Conservation (phyloP, 164 flowering plant species). For the Tetrastigma voinierianum region DNA sequence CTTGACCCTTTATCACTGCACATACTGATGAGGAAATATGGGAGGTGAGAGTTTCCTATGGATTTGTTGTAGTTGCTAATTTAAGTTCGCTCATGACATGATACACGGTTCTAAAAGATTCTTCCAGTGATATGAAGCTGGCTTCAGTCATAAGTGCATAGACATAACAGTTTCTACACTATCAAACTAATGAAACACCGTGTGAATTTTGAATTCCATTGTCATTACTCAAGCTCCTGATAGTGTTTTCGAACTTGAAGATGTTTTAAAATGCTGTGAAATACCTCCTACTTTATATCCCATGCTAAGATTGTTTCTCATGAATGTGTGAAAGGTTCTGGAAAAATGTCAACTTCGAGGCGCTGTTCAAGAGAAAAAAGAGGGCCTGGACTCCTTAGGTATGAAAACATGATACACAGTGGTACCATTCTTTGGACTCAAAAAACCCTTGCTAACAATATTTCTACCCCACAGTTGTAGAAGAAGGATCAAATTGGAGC, state of each 20-base stretch:
- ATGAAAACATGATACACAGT: constrained; percentile 3
- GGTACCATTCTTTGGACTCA: background rate
- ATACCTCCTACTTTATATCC: no score
- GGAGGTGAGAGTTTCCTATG: constrained; percentile 45
- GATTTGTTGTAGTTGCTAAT: no score
- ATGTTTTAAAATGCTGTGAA: no score
- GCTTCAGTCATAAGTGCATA: no score
- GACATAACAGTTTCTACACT: no score
- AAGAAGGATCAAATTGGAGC: constrained; percentile 80
- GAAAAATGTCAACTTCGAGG: constrained; percentile 65
- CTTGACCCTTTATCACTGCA: constrained; percentile 59
- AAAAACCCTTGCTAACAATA: background rate
- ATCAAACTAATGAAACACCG: no score
- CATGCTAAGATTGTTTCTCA: background rate
- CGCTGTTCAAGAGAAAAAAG: constrained; percentile 49
- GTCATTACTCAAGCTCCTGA: no score
- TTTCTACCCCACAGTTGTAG: constrained; percentile 35
- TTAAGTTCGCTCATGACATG: no score
- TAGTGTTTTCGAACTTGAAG: no score
- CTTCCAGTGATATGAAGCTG: no score
- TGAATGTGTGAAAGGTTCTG: constrained; percentile 42
- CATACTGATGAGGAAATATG: constrained; percentile 61
- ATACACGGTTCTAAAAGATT: no score
- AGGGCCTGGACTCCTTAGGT: constrained; percentile 55
- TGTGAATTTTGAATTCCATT: no score